Evolutionary conservation across 768 basidiomycete genomes (phyloP), one percentile per base, ranked within the genome.

Genomic region (Tricholoma matsutake): DNA sequence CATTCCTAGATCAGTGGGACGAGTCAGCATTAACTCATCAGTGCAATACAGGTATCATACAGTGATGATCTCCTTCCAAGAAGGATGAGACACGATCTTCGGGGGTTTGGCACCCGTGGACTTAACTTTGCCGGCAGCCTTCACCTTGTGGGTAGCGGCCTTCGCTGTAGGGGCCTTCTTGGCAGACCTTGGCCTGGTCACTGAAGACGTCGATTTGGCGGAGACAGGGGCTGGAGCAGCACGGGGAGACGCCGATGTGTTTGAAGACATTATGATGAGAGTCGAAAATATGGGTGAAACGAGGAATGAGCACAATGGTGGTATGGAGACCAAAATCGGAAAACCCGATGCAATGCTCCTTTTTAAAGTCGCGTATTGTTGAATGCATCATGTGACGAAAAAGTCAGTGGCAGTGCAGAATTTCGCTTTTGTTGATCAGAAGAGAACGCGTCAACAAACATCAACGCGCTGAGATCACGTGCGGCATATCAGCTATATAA

Each of bases 21-120:
- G 34, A 22, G 28, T 29, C 28, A 43, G 34, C 20, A 31, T 41
- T 8, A 54, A 60, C 55, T 32, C 29, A 13, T 29, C 3, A n/a
- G 6, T 11, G 22, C 29, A 25, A n/a, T 13, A 5, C 11, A 34
- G 56, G 52, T 18, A 1, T 70, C 76, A 32, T 56, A 82, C 83
- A 63, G 72, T 79, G 68, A 86, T 78, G 54, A 84, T 83, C 4
- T 84, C 81, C 63, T 82, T 83, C 83, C 83, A 86, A 2, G 80
- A 72, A 6, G 84, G 83, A 61, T 81, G 79, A 2, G 73, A 68
- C 3, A 67, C 59, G 2, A 65, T 64, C 49, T 67, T 67, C 3
- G 69, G 60, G 29, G 72, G 54, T 57, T 68, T 75, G 2, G 70
- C 54, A 49, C 67, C 65, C 14, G 69, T 58, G n/a, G 71, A 59